Percentiles rank a stretch among this genome's conserved stretches.
Evolutionary conservation across 2,329 filamentous ascomycete genomes (phyloP).

Genomic region (Gyromitra esculenta): DNA sequence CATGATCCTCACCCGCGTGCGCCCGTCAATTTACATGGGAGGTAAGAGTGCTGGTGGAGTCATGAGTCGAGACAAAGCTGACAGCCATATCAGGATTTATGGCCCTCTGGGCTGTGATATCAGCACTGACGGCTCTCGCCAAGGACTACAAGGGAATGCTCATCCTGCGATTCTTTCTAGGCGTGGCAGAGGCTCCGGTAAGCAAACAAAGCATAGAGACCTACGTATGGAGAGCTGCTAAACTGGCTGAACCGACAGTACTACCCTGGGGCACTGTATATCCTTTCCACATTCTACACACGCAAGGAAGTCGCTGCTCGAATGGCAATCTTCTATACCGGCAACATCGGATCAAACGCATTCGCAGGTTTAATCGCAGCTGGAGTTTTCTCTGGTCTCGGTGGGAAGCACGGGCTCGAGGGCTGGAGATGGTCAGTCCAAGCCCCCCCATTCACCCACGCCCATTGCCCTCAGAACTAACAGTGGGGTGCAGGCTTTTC

Average conservation of each 20-base stretch:
- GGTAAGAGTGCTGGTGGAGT: constrained; percentile 5
- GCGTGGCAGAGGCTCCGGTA: constrained; percentile 62
- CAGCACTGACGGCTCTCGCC: constrained; percentile 62
- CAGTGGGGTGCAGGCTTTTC: constrained; percentile 55
- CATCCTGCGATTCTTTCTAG: constrained; percentile 62
- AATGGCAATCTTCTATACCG: constrained; percentile 70
- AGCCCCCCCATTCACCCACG: not conserved
- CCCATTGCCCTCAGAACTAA: not conserved
- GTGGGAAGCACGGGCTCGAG: constrained; percentile 58
- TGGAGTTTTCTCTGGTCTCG: constrained; percentile 63
- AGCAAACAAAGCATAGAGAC: constrained; percentile 6
- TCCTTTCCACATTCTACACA: constrained; percentile 75
- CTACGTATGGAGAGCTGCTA: constrained; percentile 50
- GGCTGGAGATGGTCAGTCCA: constrained; percentile 58
- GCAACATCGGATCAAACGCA: constrained; percentile 70
- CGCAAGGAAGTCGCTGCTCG: constrained; percentile 67
- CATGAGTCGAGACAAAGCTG: not conserved
- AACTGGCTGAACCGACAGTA: constrained; percentile 7
- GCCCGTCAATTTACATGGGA: constrained; percentile 58
- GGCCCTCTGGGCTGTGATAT: constrained; percentile 62
- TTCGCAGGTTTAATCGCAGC: constrained; percentile 70
- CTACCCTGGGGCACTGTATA: constrained; percentile 71
- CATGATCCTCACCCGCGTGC: constrained; percentile 60
- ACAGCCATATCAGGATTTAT: constrained; percentile 55
- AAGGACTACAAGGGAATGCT: constrained; percentile 63